Percentiles rank a stretch among this genome's conserved stretches.
Evolutionary conservation across 495 filamentous ascomycete genomes (phyloP).

Genomic region (Podospora didyma): DNA sequence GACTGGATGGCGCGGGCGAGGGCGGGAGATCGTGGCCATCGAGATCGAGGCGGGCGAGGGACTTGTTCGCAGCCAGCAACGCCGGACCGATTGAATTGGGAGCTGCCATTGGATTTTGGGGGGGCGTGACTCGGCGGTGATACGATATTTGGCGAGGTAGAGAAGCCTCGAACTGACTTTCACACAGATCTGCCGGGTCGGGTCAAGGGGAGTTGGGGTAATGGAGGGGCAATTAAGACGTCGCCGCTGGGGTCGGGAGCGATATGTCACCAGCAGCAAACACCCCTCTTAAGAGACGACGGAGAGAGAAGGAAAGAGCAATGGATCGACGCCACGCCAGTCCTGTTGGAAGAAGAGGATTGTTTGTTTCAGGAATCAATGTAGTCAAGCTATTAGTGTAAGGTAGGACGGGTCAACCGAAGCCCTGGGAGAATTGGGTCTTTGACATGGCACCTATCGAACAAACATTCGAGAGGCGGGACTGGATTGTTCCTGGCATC

Average conservation of each 20-base stretch:
- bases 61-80: conserved; percentile 54
- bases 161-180: background rate
- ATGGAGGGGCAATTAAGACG: too few species aligned
- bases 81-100: conserved; percentile 21
- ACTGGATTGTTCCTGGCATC: too few species aligned
- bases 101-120: conserved; percentile 30
- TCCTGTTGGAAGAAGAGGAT: too few species aligned
- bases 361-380: too few species aligned
- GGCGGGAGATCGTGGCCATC: conserved; percentile 90
- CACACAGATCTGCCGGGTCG: too few species aligned
- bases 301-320: too few species aligned
- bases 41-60: conserved; percentile 69
- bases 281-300: background rate
- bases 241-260: background rate
- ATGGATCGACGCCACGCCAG: too few species aligned
- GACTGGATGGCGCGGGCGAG: conserved; percentile 90
- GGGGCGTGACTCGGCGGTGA: background rate
- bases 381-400: too few species aligned
- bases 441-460: too few species aligned
- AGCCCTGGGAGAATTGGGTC: too few species aligned
- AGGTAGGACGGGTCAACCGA: too few species aligned
- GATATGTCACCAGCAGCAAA: background rate
- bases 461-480: too few species aligned
- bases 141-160: background rate
- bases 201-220: background rate